Percentiles rank a stretch among this genome's conserved stretches.
These are phyloP conservation scores for Scleroderma bovista DNA, from an alignment of 768 basidiomycete species.

Conservation along the genomic window DNA sequence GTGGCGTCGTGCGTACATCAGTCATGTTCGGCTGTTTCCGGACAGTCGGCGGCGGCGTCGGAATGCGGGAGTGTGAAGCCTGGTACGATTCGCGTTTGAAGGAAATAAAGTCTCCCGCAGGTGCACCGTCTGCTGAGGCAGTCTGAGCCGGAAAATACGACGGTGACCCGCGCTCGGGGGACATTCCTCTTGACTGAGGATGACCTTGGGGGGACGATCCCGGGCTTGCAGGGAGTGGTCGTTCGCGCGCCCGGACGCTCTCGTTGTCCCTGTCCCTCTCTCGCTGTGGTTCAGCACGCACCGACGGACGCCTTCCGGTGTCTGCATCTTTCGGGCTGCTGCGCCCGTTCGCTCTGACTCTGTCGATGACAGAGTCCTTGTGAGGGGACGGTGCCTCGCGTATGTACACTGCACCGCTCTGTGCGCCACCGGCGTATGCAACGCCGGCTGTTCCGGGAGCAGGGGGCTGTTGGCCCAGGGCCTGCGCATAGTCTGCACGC, in stretches of 20 bases:
- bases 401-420: slow-evolving; percentile 31
- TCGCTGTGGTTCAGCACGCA: slow-evolving; percentile 32
- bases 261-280: slow-evolving; percentile 39
- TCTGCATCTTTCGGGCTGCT: slow-evolving; percentile 53
- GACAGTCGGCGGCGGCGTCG: slow-evolving; percentile 24
- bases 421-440: slow-evolving; percentile 43
- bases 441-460: slow-evolving; percentile 36
- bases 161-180: slow-evolving; percentile 51
- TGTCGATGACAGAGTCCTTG: slow-evolving; percentile 48
- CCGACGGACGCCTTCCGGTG: slow-evolving; percentile 13
- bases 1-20: slow-evolving; percentile 29
- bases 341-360: slow-evolving; percentile 47
- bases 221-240: slow-evolving; percentile 31
- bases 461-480: slow-evolving; percentile 40
- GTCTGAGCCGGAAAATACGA: slow-evolving; percentile 44
- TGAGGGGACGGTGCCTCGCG: slow-evolving; percentile 38
- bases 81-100: slow-evolving; percentile 41
- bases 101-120: slow-evolving; percentile 39
- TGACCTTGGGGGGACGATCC: slow-evolving; percentile 35
- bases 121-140: slow-evolving; percentile 39
- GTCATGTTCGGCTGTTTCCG: slow-evolving; percentile 20
- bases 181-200: slow-evolving; percentile 37
- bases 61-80: slow-evolving; percentile 21
- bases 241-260: slow-evolving; percentile 17
- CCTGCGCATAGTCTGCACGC: slow-evolving; percentile 59